Percentiles rank a stretch among this genome's conserved stretches.
These are phyloP conservation scores for Solanum gandarillasii DNA, from an alignment of 257 asterid genomes.

Conservation along the genomic window DNA sequence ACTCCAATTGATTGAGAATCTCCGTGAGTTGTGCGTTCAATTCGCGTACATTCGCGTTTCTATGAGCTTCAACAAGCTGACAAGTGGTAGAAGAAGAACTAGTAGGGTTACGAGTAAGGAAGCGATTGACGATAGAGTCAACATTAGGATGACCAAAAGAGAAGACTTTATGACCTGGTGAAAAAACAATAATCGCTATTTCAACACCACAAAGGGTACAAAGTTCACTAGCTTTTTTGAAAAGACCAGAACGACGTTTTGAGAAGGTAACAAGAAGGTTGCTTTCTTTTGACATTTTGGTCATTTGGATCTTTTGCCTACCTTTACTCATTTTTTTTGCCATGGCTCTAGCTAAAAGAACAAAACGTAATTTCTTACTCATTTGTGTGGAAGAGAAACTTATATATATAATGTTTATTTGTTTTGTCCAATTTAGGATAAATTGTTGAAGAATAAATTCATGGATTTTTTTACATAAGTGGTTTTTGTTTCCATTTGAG, in stretches of 20 bases:
- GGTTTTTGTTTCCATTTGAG: not conserved
- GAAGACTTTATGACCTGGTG: conserved; percentile 29
- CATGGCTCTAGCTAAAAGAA: not conserved
- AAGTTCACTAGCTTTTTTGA: conserved; percentile 33
- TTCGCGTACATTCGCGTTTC: conserved; percentile 22
- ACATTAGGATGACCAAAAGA: conserved; percentile 38
- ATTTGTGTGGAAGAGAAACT: not conserved
- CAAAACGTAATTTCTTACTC: not conserved
- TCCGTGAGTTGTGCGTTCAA: conserved; percentile 26
- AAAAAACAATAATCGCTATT: conserved; percentile 24
- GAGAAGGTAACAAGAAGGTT: conserved; percentile 40
- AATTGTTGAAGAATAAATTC: not conserved
- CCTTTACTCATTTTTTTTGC: conserved; percentile 25
- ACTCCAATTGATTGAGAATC: conserved; percentile 14
- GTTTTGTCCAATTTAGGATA: not conserved
- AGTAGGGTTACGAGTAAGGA: conserved; percentile 6
- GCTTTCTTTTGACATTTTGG: conserved; percentile 33
- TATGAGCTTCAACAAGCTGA: conserved; percentile 37
- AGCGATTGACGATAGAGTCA: conserved; percentile 20
- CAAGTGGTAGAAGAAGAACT: not conserved
- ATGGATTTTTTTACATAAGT: not conserved
- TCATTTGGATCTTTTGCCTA: conserved; percentile 34
- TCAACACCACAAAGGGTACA: conserved; percentile 28
- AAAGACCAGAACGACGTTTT: conserved; percentile 35
- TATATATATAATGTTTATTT: not conserved